Conservation (phyloP, 306 rosid genomes). For the Oemleria cerasiformis region DNA sequence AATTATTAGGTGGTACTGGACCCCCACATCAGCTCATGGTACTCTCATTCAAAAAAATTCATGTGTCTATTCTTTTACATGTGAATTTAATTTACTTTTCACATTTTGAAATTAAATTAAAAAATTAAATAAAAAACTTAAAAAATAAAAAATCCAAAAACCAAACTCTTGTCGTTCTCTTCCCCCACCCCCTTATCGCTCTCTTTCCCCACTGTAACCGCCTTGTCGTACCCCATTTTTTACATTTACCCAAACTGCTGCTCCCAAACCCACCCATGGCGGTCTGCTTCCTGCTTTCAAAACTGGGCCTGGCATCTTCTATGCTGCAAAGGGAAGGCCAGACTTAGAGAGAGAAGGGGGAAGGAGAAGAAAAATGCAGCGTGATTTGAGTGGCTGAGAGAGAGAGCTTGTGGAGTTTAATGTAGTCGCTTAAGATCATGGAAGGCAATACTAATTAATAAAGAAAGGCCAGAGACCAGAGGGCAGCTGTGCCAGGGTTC, state of each 20-base stretch:
- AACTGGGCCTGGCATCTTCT: slow-evolving; percentile 38
- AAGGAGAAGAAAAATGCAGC: background rate
- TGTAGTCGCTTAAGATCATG: background rate
- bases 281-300: slow-evolving; percentile 83
- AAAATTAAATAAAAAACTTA: no score
- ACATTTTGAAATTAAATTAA: no score
- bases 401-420: background rate
- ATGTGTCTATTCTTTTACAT: no score
- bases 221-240: no score
- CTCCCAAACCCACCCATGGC: slow-evolving; percentile 92
- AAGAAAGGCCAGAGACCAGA: background rate
- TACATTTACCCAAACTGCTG: slow-evolving; percentile 91
- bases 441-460: background rate
- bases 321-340: background rate
- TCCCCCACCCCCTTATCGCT: no score
- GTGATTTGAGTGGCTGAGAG: background rate
- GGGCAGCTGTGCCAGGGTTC: background rate
- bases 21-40: no score
- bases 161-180: no score
- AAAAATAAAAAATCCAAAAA: no score
- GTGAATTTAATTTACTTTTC: no score
- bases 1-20: no score
- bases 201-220: no score
- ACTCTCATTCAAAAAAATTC: no score
- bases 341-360: background rate